Evolutionary conservation across 2,329 filamentous ascomycete species (phyloP).

Genomic region (Pleomassaria siparia): DNA sequence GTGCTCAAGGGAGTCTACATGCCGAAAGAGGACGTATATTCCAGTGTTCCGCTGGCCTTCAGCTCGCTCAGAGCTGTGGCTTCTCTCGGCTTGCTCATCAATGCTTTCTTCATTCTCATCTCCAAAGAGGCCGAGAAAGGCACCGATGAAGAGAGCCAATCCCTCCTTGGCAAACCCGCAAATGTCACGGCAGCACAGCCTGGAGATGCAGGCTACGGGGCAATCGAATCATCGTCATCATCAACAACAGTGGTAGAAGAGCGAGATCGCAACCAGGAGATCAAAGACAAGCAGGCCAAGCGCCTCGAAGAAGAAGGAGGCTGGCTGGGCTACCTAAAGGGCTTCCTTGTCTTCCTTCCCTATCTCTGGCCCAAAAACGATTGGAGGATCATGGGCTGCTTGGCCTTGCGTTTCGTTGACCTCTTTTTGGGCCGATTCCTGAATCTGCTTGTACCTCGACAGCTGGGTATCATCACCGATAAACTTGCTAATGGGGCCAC

Average conservation of each 20-base stretch:
- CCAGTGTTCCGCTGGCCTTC: conserved; percentile 25
- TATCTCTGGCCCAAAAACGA: conserved; percentile 76
- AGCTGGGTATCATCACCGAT: conserved; percentile 78
- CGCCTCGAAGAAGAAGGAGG: conserved; percentile 73
- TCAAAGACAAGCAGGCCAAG: conserved; percentile 58
- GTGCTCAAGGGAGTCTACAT: conserved; percentile 19
- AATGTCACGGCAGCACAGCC: conserved; percentile 41
- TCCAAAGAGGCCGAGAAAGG: conserved; percentile 34
- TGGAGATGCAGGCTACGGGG: conserved; percentile 39
- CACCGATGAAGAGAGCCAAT: conserved; percentile 60
- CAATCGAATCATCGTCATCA: conserved; percentile 22
- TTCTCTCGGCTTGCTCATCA: conserved; percentile 28
- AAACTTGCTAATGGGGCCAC: conserved; percentile 57
- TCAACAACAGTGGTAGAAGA: conserved; percentile 44
- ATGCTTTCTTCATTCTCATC: conserved; percentile 32
- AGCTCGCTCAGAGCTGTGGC: conserved; percentile 22
- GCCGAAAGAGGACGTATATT: conserved; percentile 15
- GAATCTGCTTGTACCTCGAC: conserved; percentile 76
- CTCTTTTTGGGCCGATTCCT: conserved; percentile 71
- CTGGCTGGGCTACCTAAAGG: conserved; percentile 75
- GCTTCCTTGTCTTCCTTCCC: conserved; percentile 73
- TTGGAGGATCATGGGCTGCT: conserved; percentile 65
- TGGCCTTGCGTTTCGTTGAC: conserved; percentile 66
- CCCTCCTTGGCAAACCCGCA: conserved; percentile 55
- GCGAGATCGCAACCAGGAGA: conserved; percentile 56